Conservation (phyloP, 164 flowering plant species). For the Chimonanthus praecox region DNA sequence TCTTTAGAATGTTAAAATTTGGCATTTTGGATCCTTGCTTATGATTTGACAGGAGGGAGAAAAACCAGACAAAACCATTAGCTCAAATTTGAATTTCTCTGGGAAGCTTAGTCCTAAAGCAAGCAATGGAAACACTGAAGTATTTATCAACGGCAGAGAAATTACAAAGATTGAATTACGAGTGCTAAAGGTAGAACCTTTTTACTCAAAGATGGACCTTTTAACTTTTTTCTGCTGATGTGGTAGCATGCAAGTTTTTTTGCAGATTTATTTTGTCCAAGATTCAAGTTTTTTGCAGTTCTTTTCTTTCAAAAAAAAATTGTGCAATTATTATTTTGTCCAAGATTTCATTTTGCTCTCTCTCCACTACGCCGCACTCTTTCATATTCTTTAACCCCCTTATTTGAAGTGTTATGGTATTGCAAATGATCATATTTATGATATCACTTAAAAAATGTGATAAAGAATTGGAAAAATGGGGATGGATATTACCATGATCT, state of each 20-base stretch:
- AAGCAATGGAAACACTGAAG: constrained; percentile 89
- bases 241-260: neutral
- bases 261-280: too few relatives aligned
- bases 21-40: neutral
- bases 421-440: too few relatives aligned
- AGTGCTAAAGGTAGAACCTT: constrained; percentile 58
- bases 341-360: neutral
- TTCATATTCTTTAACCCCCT: too few relatives aligned
- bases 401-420: too few relatives aligned
- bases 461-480: too few relatives aligned
- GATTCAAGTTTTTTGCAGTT: too few relatives aligned
- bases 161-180: constrained; percentile 81
- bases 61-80: constrained; percentile 76
- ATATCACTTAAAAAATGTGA: too few relatives aligned
- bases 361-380: too few relatives aligned
- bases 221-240: neutral
- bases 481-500: too few relatives aligned
- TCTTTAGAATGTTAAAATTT: neutral
- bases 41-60: constrained; percentile 69
- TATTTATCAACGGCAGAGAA: constrained; percentile 87
- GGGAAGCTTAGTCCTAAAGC: constrained; percentile 79
- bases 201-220: neutral
- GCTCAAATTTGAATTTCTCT: constrained; percentile 81
- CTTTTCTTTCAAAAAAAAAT: too few relatives aligned
- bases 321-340: neutral